Base-by-base conservation (phyloP, 2,329 filamentous ascomycete species). In the Claviceps paspali region DNA sequence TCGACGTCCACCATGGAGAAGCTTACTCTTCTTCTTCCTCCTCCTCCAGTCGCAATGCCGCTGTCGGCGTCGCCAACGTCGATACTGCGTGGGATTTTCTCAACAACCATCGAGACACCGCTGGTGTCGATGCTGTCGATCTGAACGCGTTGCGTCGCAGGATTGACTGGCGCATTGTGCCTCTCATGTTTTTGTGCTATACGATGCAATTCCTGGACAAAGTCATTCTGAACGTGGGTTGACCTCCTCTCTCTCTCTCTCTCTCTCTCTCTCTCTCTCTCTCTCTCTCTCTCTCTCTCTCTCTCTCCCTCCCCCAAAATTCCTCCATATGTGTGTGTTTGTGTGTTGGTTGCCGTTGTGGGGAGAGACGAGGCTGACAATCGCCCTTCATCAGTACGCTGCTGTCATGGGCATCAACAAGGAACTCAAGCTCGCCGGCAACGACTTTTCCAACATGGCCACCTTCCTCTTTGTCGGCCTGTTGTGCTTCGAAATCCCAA, bases 191-290 rank as follows among this genome's bases (percentile, higher is more conserved):
- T 42, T 53, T 63, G 31, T 70, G 66, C 48, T 78, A 78, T 48
- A 67, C 67, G n/a, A 62, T 76, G 56, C 72, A 77, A 47, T 76
- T 76, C 45, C 58, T 77, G 31, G 74, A 78, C 58, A 79, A 79
- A 54, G 68, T 76, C 41, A 64, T 73, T 21, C 63, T 77, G 31
- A 78, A 78, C 47, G 71, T 75, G 36, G 49, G 67, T 56, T 17
- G 5, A 8, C 12, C 12, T 6, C 12, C 12, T 26, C 2, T 26
- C 8, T 11, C 4, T 26, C 12, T 26, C 14, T n/a, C 5, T n/a
- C 5, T 4, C 14, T 28, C 6, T n/a, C 10, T 14, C 14, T 14
- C 5, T 3, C 12, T 14, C 11, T 28, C 5, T 28, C 12, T 18
- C n/a, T n/a, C n/a, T n/a, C n/a, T n/a, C n/a, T n/a, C n/a, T n/a